Evolutionary conservation across 73 alveolate species (phyloP).

Genomic region (Paramecium primaurelia): DNA sequence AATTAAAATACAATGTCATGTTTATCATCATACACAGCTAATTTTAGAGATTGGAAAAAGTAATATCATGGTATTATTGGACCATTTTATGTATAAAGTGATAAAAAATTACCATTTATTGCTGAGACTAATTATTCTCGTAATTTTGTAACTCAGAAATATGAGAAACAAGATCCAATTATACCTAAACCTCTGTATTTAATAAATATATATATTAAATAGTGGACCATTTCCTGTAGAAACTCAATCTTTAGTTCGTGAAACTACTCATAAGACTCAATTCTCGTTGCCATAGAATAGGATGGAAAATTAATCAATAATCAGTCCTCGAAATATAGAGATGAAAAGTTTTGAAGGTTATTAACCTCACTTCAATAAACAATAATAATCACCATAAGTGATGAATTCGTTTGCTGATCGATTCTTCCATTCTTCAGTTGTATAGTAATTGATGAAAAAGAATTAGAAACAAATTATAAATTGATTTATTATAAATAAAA

Average conservation of each 20-base stretch:
- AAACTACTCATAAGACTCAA: neutral
- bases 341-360: neutral
- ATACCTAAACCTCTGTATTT: neutral
- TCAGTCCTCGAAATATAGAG: neutral
- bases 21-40: neutral
- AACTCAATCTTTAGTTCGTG: neutral
- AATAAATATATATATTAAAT: neutral
- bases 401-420: neutral
- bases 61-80: slow-evolving; percentile 30
- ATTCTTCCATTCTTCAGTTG: neutral
- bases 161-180: neutral
- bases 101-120: neutral
- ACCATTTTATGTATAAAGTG: neutral
- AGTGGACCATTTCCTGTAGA: slow-evolving; percentile 35
- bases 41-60: slow-evolving; percentile 15
- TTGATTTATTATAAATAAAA: neutral
- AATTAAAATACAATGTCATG: neutral
- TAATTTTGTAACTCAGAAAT: neutral
- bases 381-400: neutral
- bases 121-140: slow-evolving; percentile 28
- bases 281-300: neutral
- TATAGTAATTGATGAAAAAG: neutral
- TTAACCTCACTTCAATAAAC: neutral
- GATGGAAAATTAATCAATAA: neutral
- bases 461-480: neutral